Percentiles rank a stretch among this genome's conserved stretches.
Conservation (phyloP, 2,329 filamentous ascomycete species). For the Didymella segeticola region DNA sequence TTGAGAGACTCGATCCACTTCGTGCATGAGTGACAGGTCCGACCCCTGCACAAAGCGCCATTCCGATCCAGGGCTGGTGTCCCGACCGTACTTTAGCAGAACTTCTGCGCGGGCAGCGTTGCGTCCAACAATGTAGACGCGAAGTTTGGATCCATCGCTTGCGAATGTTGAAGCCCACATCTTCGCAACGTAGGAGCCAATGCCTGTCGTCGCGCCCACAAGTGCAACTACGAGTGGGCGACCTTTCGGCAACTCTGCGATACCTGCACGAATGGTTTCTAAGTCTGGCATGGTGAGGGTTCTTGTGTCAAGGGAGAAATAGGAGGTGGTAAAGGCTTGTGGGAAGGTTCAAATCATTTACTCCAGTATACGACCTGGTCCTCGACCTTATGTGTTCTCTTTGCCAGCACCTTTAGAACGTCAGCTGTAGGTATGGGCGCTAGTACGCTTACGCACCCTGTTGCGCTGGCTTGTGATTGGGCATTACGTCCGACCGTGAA, state of each 20-base stretch:
- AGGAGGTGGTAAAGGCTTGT: not conserved
- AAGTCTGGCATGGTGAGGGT: conserved; percentile 21
- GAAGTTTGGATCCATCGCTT: conserved; percentile 32
- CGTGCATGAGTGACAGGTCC: conserved; percentile 43
- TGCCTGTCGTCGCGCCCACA: conserved; percentile 33
- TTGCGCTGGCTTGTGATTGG: not conserved
- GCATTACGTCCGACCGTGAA: not conserved
- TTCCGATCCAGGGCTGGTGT: conserved; percentile 36
- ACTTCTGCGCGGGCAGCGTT: conserved; percentile 37
- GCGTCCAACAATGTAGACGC: conserved; percentile 55
- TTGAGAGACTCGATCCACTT: conserved; percentile 44
- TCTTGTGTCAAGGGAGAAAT: too few relatives aligned
- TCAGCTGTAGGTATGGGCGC: not conserved
- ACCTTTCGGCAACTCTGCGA: conserved; percentile 24
- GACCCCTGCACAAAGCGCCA: conserved; percentile 44
- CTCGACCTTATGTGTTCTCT: not conserved
- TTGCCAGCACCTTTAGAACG: too few relatives aligned
- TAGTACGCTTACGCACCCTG: not conserved
- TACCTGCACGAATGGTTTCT: conserved; percentile 20
- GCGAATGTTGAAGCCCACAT: conserved; percentile 26
- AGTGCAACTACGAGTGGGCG: conserved; percentile 31
- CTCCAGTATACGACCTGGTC: not conserved
- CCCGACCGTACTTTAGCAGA: conserved; percentile 37
- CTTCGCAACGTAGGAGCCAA: conserved; percentile 34
- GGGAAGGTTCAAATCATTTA: not conserved